Conservation (phyloP, 805 yeast genomes). For the Wickerhamiella hasegawae region DNA sequence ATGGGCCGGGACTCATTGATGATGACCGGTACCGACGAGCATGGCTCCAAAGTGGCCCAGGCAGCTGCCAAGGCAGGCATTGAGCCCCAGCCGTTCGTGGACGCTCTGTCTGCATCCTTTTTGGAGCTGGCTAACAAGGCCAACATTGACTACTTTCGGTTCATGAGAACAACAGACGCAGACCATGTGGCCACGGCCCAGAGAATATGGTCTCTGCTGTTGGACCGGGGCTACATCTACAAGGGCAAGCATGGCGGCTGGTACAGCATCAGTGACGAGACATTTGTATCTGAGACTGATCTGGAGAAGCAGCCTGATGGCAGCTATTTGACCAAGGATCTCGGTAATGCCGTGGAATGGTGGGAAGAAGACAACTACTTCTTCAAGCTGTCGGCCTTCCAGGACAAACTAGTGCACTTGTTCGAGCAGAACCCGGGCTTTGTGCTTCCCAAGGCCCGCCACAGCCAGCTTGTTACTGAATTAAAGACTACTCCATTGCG, state of each 20-base stretch:
- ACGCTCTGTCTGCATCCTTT: constrained; percentile 49
- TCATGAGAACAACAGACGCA: constrained; percentile 76
- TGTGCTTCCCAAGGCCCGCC: constrained; percentile 49
- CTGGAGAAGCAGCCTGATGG: constrained; percentile 27
- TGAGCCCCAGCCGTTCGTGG: constrained; percentile 59
- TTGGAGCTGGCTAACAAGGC: constrained; percentile 42
- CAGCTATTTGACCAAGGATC: constrained; percentile 33
- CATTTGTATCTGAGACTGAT: constrained; percentile 77
- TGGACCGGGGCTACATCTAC: constrained; percentile 50
- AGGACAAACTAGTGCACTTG: constrained; percentile 32
- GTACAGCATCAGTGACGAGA: constrained; percentile 90
- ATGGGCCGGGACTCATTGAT: constrained; percentile 33
- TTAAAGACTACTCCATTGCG: constrained; percentile 29
- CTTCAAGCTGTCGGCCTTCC: constrained; percentile 55
- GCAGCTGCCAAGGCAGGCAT: constrained; percentile 35
- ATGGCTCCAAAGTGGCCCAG: constrained; percentile 82
- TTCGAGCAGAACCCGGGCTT: constrained; percentile 37
- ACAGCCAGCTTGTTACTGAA: constrained; percentile 39
- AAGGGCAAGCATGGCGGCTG: constrained; percentile 81
- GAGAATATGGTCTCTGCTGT: constrained; percentile 51
- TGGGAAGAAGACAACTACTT: constrained; percentile 78
- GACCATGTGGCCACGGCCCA: constrained; percentile 59
- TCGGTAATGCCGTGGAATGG: constrained; percentile 58
- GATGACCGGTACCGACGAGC: constrained; percentile 94
- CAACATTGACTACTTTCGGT: constrained; percentile 49